phyloP scores from a whole-genome alignment of 2,329 filamentous ascomycete species.

The Leptographium procerum region DNA sequence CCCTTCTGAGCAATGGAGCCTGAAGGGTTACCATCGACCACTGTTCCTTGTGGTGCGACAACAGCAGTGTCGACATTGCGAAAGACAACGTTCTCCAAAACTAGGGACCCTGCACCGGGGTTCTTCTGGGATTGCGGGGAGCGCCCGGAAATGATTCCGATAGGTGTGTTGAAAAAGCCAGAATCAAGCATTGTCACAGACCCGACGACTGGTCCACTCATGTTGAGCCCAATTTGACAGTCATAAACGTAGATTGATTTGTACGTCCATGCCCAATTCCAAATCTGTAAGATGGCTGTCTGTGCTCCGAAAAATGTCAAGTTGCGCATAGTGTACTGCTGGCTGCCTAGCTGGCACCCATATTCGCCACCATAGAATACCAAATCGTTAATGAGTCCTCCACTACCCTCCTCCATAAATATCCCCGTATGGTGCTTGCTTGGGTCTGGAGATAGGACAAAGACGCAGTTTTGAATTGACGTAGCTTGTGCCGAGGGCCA shows the following conservation, averaged over 20 bases:
- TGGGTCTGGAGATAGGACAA: constrained; percentile 33
- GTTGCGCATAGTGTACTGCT: constrained; percentile 63
- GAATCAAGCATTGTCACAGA: constrained; percentile 69
- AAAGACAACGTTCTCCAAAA: constrained; percentile 37
- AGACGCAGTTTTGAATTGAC: constrained; percentile 45
- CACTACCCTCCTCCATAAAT: constrained; percentile 52
- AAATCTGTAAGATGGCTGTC: constrained; percentile 59
- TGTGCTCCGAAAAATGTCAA: constrained; percentile 52
- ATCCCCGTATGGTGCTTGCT: constrained; percentile 44
- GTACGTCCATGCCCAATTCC: constrained; percentile 70
- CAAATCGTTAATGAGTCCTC: constrained; percentile 58
- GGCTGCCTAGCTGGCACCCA: constrained; percentile 47
- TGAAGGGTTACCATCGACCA: constrained; percentile 43
- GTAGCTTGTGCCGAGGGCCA: constrained; percentile 60
- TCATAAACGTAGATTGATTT: constrained; percentile 53
- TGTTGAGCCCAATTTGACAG: constrained; percentile 55
- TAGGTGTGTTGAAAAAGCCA: constrained; percentile 58
- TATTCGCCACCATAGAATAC: constrained; percentile 59
- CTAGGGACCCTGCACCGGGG: constrained; percentile 30
- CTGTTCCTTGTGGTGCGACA: constrained; percentile 24
- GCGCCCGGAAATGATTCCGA: constrained; percentile 55
- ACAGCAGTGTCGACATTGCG: constrained; percentile 29
- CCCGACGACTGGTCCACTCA: constrained; percentile 58
- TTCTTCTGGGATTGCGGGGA: constrained; percentile 18
- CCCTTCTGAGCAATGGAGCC: constrained; percentile 44